Evolutionary conservation across 2,329 filamentous ascomycete species (phyloP).

Genomic region (Elsinoe arachidis): DNA sequence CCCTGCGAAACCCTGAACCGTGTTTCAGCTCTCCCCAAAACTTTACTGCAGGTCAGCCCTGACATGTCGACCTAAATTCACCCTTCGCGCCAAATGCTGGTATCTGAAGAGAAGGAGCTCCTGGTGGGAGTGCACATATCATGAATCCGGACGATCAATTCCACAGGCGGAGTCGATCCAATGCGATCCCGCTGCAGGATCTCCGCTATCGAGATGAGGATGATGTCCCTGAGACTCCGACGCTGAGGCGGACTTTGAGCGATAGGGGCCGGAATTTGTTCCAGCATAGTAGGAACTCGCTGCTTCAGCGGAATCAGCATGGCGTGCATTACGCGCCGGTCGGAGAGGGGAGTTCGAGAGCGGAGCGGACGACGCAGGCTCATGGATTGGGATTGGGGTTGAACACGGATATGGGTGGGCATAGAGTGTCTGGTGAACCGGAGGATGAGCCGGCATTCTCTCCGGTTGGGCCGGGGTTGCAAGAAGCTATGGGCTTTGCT

Average conservation of each 20-base stretch:
- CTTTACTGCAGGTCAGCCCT: neutral
- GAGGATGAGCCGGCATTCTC: constrained; percentile 34
- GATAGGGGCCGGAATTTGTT: constrained; percentile 41
- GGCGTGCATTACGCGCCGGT: constrained; percentile 45
- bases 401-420: neutral
- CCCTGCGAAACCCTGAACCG: neutral
- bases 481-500: constrained; percentile 41
- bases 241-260: constrained; percentile 39
- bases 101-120: neutral
- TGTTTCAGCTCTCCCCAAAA: constrained; percentile 9
- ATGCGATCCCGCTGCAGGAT: constrained; percentile 64
- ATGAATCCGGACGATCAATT: constrained; percentile 44
- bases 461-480: constrained; percentile 39
- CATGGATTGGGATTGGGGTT: constrained; percentile 4
- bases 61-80: neutral
- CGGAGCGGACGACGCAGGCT: constrained; percentile 23
- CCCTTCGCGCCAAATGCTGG: neutral
- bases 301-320: constrained; percentile 27
- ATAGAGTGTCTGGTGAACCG: neutral
- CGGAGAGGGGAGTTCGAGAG: constrained; percentile 44
- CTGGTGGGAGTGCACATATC: constrained; percentile 11
- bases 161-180: constrained; percentile 39
- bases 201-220: constrained; percentile 30
- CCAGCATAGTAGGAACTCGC: constrained; percentile 30
- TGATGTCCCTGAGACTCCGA: constrained; percentile 22